Base-by-base conservation (phyloP, 2,329 filamentous ascomycete genomes). In the Trichoderma sp. region DNA sequence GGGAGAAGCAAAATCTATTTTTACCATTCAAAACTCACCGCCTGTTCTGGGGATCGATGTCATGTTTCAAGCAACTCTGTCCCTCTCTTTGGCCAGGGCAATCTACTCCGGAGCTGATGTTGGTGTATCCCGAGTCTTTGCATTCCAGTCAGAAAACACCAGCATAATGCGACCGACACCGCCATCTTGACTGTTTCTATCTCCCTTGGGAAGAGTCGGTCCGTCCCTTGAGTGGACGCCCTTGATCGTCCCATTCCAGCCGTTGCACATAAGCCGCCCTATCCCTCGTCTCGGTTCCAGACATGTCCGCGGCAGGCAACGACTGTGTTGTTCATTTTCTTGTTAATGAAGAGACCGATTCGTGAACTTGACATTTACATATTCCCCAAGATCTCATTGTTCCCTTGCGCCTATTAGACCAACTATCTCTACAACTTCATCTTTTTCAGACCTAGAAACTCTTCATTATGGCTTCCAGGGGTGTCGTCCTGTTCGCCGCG, bases 1-100 rank as follows among this genome's bases (percentile, higher is more conserved):
- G 54, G 62, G 41, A 60, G 56, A 50, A 63, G 58, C 30, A 41
- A 47, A 47, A 45, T 26, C 19, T 44, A 44, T 45, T 28, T 45
- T 34, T 5, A 34, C 28, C 41, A 44, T 45, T 26, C 34, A 17
- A 19, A 19, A 17, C 41, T 57, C 10, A 17, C 15, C 14, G 47
- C 47, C 24, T 26, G 6, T 28, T 14, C 12, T 24, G 21, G 14
- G 34, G 12, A 14, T 39, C 26, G 12, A 51, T 12, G 5, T 17
- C 34, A 7, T 21, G 3, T 21, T 54, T 14, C 34, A 39, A 39
- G 34, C 10, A 39, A 10, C 10, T 54, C 1, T 54, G n/a, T 54
- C 12, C 9, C 19, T 17, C 12, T 3, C 1, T 39, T 34, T 39
- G 17, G 12, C 21, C 28, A 1, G 5, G 26, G 17, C 24, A 5